These are phyloP conservation scores for Tylopilus orsonianus DNA, from an alignment of 1,284 basidiomycete genomes.

Conservation along the genomic window DNA sequence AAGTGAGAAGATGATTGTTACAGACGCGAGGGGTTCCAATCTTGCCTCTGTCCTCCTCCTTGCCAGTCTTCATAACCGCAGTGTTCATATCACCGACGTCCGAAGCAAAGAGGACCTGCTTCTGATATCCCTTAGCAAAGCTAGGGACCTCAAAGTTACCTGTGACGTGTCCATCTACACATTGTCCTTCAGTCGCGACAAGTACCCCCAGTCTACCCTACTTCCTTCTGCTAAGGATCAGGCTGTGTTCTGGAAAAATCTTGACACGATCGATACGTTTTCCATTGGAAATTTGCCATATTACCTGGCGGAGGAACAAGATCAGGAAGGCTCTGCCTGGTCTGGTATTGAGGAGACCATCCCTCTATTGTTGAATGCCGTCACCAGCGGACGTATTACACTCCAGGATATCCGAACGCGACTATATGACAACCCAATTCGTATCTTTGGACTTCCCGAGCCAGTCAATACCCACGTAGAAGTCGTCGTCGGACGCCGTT, in stretches of 20 bases:
- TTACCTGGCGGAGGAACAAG: slow-evolving; percentile 69
- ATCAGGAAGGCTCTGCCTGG: slow-evolving; percentile 64
- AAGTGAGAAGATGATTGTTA: slow-evolving; percentile 87
- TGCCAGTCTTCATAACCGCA: slow-evolving; percentile 88
- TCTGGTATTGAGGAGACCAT: slow-evolving; percentile 90
- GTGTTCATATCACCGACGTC: slow-evolving; percentile 94
- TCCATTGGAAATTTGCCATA: slow-evolving; percentile 88
- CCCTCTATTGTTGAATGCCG: slow-evolving; percentile 86
- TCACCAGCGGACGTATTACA: slow-evolving; percentile 77
- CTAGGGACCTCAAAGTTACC: slow-evolving; percentile 91
- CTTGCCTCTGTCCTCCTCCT: slow-evolving; percentile 92
- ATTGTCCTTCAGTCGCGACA: slow-evolving; percentile 84
- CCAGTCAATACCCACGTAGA: slow-evolving; percentile 90
- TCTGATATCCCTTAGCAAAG: slow-evolving; percentile 93
- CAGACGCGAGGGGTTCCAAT: slow-evolving; percentile 90
- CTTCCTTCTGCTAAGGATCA: slow-evolving; percentile 84
- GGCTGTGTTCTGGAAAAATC: slow-evolving; percentile 82
- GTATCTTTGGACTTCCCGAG: slow-evolving; percentile 90
- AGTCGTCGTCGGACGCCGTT: slow-evolving; percentile 82
- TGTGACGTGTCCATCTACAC: slow-evolving; percentile 95
- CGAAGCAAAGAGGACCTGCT: slow-evolving; percentile 85
- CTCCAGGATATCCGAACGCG: slow-evolving; percentile 82
- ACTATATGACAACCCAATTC: slow-evolving; percentile 88
- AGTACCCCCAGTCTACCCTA: slow-evolving; percentile 65
- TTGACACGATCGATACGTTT: slow-evolving; percentile 88